Evolutionary conservation across 208 protist genomes (phyloP), one percentile per base, ranked within the genome.

Genomic region (Trypanosomatidae sp.): DNA sequence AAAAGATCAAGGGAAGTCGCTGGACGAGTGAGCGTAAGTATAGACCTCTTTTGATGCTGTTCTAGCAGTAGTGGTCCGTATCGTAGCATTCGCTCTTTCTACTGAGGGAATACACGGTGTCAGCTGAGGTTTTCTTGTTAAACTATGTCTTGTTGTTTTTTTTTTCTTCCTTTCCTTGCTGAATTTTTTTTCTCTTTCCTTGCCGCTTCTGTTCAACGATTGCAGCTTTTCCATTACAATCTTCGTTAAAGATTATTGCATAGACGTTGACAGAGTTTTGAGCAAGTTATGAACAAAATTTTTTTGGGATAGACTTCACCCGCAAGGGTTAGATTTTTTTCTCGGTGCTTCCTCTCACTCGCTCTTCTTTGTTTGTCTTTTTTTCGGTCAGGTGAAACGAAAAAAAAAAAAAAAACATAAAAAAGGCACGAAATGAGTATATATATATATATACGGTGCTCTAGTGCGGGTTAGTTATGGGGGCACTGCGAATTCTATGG

Each of bases 261-360:
- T 47, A 52, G 55, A 71, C 19, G 46, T 28, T 10, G 50, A 41
- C 28, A 33, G 36, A 55, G 43, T 0, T 10, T 30, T 13, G 19
- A 15, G 53, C 73, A 74, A 39, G 36, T 39, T 39, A 39, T 39
- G 36, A 46, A 73, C 3, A 50, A 75, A 39, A 49, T 46, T 56
- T 69, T 44, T 58, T 17, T 64, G 2, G n/a, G 76, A 80, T 80
- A 80, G 76, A 80, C 64, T 73, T 73, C 46, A 47, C 70, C 76
- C 69, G 66, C 10, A 71, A 80, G 71, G 76, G 76, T 73, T 80
- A 80, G 76, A 80, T 73, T 76, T 76, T 39, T 30, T 17, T 46
- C 60, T 71, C 36, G 36, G 36, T 66, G 30, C 25, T 55, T 39
- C 62, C 15, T 49, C 33, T 64, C 46, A 22, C 25, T 55, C 28